Evolutionary conservation across 2,329 filamentous ascomycete species (phyloP), one percentile per base, ranked within the genome.

Genomic region (Sporothrix brasiliensis): DNA sequence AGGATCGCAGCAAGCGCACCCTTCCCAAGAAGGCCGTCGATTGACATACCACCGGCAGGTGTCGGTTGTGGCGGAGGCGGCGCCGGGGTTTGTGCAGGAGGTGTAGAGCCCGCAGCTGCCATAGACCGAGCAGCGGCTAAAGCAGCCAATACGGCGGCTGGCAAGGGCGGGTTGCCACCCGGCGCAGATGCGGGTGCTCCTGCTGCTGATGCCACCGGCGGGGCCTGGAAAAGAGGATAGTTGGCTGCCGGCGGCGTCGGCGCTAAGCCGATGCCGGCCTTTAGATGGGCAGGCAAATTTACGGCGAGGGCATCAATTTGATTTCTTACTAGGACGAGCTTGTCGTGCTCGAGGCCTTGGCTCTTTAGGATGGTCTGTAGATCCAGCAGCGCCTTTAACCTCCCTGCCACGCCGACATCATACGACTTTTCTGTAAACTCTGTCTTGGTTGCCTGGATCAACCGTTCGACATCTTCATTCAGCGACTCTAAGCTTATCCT

Each of bases 351-450:
- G 78, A 97, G 85, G 77, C 90, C 89, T 80, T 93, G 91, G 75
- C 86, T 90, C 79, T 92, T 89, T 77, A 97, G 83, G 74, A 94
- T 87, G 75, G 86, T 88, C 82, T 97, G 92, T 74, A 98, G 86
- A 80, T 95, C 92, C 80, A 94, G 83, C 75, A 97, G 87, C 73
- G 93, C 93, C 81, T 92, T 92, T 77, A 97, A 83, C 81, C 91
- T 92, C 77, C 88, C 90, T 79, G 92, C 90, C 78, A 92, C 86
- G 80, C 88, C 87, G 80, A 85, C 81, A 83, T 97, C 92, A 83
- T 90, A 87, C 72, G 91, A 91, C 79, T 89, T 92, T 74, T 87
- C 87, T 74, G 90, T 89, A 81, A 92, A 91, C 77, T 93, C 90
- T 74, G 86, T 85, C 81, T 90, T 90, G 74, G 91, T 89, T 75